phyloP scores from a whole-genome alignment of 345 rosid species.

The Camelina hispida region DNA sequence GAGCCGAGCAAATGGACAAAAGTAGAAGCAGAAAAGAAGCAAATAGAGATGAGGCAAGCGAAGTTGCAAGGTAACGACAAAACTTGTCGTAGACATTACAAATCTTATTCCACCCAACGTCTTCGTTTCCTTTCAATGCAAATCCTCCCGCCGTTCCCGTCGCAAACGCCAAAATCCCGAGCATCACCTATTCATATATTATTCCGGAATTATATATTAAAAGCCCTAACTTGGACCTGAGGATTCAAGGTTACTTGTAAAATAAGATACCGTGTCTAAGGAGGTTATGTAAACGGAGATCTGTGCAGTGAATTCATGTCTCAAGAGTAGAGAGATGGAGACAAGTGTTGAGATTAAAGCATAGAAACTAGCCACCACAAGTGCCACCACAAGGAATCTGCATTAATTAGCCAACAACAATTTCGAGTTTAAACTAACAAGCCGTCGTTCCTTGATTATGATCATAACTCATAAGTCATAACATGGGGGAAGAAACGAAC shows the following conservation, averaged over 20 bases:
- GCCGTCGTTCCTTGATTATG: neutral
- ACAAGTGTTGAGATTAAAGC: constrained; percentile 57
- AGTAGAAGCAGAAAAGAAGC: constrained; percentile 65
- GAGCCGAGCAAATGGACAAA: constrained; percentile 52
- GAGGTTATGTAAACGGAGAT: constrained; percentile 52
- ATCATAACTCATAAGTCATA: neutral
- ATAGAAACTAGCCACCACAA: constrained; percentile 65
- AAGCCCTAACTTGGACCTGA: neutral
- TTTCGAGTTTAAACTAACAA: neutral
- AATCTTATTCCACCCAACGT: constrained; percentile 56
- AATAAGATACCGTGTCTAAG: constrained; percentile 57
- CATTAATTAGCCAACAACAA: constrained; percentile 29
- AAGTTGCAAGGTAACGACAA: constrained; percentile 60
- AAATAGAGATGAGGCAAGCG: constrained; percentile 54
- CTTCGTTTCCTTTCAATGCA: constrained; percentile 70
- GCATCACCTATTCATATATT: constrained; percentile 55
- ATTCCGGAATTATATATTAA: neutral
- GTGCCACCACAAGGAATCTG: constrained; percentile 73
- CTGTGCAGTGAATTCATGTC: constrained; percentile 47
- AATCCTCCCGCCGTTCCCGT: constrained; percentile 78
- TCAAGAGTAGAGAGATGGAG: constrained; percentile 51
- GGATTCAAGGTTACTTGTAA: constrained; percentile 28
- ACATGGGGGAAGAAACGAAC: constrained; percentile 50
- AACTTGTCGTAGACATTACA: constrained; percentile 63
- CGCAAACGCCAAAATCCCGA: constrained; percentile 80